phyloP scores from a whole-genome alignment of 257 asterid genomes.

The Solanum rostratum region DNA sequence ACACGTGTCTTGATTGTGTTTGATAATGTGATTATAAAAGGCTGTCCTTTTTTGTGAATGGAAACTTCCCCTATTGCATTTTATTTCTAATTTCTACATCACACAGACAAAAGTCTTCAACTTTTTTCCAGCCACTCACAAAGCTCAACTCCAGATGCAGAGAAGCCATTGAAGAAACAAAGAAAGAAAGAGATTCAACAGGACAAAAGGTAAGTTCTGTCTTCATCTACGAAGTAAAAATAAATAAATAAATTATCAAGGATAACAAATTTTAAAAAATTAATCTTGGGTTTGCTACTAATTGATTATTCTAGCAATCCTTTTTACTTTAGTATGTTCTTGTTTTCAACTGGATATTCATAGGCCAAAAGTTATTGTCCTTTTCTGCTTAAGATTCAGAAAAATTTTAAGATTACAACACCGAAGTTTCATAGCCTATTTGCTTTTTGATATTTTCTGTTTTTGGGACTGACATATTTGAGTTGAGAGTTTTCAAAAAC shows the following conservation, averaged over 20 bases:
- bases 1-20: not conserved
- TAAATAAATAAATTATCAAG: not conserved
- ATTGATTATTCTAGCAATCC: not conserved
- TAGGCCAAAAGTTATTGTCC: not conserved
- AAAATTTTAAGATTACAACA: not conserved
- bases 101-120: not conserved
- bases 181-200: not conserved
- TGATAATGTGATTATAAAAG: not conserved
- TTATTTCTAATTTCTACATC: not conserved
- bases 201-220: conserved; percentile 9
- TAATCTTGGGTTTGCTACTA: not conserved
- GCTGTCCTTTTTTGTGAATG: not conserved
- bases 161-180: not conserved
- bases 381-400: not conserved
- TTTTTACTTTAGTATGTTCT: not conserved
- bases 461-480: too few species aligned
- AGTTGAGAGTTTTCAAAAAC: too few species aligned
- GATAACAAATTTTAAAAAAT: not conserved
- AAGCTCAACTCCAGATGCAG: not conserved
- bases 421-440: not conserved
- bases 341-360: not conserved
- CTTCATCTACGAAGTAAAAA: not conserved
- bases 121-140: not conserved
- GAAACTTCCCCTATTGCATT: not conserved
- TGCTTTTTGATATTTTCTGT: too few species aligned